phyloP scores from a whole-genome alignment of 2,329 filamentous ascomycete genomes.

The Torrubiella hemipterigena region DNA sequence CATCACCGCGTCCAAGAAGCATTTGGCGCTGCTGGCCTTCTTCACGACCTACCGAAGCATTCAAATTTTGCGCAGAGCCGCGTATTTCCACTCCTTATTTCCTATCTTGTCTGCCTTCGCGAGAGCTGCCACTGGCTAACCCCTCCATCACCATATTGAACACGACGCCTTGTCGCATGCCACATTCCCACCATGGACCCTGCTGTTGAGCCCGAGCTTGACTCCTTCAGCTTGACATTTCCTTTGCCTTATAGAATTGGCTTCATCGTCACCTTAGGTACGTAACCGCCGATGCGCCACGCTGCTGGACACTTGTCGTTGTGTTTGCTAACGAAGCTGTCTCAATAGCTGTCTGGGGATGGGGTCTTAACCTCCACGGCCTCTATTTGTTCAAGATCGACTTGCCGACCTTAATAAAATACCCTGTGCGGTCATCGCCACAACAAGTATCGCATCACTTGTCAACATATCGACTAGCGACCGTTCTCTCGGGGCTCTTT shows the following conservation, averaged over 20 bases:
- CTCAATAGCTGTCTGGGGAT: conserved; percentile 96
- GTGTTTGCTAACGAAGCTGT: too few species aligned
- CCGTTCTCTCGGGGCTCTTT: conserved; percentile 61
- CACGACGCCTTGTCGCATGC: too few species aligned
- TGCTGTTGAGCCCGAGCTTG: conserved; percentile 58
- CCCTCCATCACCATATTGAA: too few species aligned
- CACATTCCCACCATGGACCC: conserved; percentile 65
- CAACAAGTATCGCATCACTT: conserved; percentile 64
- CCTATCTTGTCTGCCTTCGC: too few species aligned
- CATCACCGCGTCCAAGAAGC: too few species aligned
- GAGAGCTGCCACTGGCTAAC: too few species aligned
- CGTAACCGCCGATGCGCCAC: neutral
- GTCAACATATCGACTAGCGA: conserved; percentile 78
- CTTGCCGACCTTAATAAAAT: conserved; percentile 75
- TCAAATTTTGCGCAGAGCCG: too few species aligned
- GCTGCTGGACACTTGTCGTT: conserved; percentile 3
- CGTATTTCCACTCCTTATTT: too few species aligned
- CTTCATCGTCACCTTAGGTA: conserved; percentile 75
- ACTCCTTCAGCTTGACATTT: conserved; percentile 76
- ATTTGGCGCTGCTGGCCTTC: too few species aligned
- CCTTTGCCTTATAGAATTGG: conserved; percentile 85
- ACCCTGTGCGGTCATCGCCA: conserved; percentile 61
- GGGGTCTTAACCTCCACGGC: conserved; percentile 85
- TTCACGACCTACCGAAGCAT: too few species aligned
- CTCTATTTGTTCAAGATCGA: conserved; percentile 73